These are phyloP conservation scores for Geoglossum glabrum DNA, from an alignment of 495 filamentous ascomycete genomes.

Conservation along the genomic window DNA sequence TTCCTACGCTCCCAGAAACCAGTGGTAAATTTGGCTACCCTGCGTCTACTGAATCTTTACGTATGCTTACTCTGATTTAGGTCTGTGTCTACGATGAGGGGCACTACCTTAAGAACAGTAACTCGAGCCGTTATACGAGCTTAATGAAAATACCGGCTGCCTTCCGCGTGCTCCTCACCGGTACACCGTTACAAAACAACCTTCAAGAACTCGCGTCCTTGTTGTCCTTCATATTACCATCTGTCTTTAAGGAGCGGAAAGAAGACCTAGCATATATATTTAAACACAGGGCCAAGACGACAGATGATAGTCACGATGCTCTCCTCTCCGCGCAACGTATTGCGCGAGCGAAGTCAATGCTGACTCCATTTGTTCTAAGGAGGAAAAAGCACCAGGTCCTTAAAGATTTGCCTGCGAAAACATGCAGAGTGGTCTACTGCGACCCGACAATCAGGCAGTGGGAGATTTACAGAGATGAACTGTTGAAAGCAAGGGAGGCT, in stretches of 20 bases:
- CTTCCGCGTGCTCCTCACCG: slow-evolving; percentile 74
- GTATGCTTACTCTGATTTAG: slow-evolving; percentile 19
- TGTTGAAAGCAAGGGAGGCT: slow-evolving; percentile 31
- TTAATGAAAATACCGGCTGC: slow-evolving; percentile 55
- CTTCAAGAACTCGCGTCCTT: slow-evolving; percentile 76
- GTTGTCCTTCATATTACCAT: slow-evolving; percentile 76
- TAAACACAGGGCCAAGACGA: slow-evolving; percentile 70
- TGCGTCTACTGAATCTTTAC: neutral
- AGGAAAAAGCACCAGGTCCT: slow-evolving; percentile 92
- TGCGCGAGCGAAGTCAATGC: slow-evolving; percentile 66
- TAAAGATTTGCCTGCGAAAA: slow-evolving; percentile 68
- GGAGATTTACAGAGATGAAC: slow-evolving; percentile 46
- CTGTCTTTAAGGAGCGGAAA: slow-evolving; percentile 50
- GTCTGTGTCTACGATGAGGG: slow-evolving; percentile 85
- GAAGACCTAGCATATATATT: slow-evolving; percentile 69
- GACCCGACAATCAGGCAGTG: slow-evolving; percentile 48
- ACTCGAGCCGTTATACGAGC: slow-evolving; percentile 58
- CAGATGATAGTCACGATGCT: slow-evolving; percentile 47
- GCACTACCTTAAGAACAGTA: slow-evolving; percentile 72
- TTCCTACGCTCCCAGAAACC: slow-evolving; percentile 45
- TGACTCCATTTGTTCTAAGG: slow-evolving; percentile 85
- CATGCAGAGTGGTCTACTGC: slow-evolving; percentile 54
- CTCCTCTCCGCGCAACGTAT: slow-evolving; percentile 74
- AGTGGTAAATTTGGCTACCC: slow-evolving; percentile 18
- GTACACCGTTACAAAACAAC: slow-evolving; percentile 92